These are phyloP conservation scores for Dipteronia sinensis DNA, from an alignment of 345 rosid species.

Conservation along the genomic window DNA sequence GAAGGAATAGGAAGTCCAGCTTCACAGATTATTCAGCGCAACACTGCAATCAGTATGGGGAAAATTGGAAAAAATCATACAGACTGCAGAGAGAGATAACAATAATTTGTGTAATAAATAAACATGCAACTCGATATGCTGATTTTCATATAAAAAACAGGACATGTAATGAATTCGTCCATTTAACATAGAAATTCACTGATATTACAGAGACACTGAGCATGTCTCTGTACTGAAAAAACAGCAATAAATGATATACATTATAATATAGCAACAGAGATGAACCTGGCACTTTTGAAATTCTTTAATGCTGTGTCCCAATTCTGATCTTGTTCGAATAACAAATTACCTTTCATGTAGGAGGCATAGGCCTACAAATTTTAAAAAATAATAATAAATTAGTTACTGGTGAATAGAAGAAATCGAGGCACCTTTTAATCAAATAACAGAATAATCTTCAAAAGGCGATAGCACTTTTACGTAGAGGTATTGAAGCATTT, in stretches of 20 bases:
- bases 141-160: not conserved
- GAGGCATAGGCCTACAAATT: constrained; percentile 90
- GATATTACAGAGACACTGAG: not conserved
- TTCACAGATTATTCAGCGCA: not conserved
- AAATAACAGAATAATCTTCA: constrained; percentile 10
- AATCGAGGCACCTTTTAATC: not conserved
- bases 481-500: not conserved
- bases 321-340: constrained; percentile 95
- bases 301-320: constrained; percentile 91
- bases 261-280: constrained; percentile 22
- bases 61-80: not conserved
- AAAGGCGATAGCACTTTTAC: not conserved
- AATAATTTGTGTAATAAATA: not conserved
- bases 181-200: constrained; percentile 2
- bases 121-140: not conserved
- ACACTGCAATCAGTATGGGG: not conserved
- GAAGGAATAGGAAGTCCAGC: not conserved
- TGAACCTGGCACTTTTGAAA: constrained; percentile 93
- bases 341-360: constrained; percentile 89
- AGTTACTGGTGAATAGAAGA: constrained; percentile 11
- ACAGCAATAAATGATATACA: not conserved
- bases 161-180: not conserved
- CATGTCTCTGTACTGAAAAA: not conserved
- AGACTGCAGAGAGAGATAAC: not conserved
- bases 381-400: constrained; percentile 1